Conservation (phyloP, 2,329 filamentous ascomycete genomes). For the Pestalotiopsis sp. region DNA sequence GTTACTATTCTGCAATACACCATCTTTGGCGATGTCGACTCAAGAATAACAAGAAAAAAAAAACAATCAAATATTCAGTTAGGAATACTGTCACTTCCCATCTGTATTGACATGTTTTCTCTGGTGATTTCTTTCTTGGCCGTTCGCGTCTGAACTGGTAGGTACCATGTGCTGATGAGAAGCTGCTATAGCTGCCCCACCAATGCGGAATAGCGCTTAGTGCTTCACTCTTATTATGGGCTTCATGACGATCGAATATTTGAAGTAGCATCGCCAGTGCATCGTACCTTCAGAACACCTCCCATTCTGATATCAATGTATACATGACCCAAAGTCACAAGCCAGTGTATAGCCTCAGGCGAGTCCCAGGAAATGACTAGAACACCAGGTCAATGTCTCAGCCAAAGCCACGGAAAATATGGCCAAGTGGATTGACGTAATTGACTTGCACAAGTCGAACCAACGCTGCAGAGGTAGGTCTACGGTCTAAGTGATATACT, state of each 20-base stretch:
- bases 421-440: not conserved
- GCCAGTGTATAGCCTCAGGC: not conserved
- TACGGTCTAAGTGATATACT: not conserved
- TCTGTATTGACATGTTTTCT: too few species aligned
- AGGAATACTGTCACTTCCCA: not conserved
- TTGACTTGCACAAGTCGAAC: not conserved
- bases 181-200: not conserved
- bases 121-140: not conserved
- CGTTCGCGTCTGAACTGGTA: not conserved
- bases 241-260: not conserved
- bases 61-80: not conserved
- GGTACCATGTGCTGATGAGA: not conserved
- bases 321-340: not conserved
- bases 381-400: not conserved
- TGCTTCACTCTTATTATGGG: not conserved
- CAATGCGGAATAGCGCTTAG: not conserved
- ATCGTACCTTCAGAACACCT: not conserved
- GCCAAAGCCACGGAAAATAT: not conserved
- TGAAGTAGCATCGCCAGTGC: not conserved
- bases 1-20: not conserved
- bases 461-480: not conserved
- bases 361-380: not conserved
- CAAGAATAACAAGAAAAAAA: not conserved
- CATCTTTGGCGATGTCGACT: not conserved
- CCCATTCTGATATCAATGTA: not conserved